A percentile compares a stretch with the other conserved stretches of the same genome.
phyloP scores from a whole-genome alignment of 371 early-diverging fungal species.

The Apophysomyces sp. region DNA sequence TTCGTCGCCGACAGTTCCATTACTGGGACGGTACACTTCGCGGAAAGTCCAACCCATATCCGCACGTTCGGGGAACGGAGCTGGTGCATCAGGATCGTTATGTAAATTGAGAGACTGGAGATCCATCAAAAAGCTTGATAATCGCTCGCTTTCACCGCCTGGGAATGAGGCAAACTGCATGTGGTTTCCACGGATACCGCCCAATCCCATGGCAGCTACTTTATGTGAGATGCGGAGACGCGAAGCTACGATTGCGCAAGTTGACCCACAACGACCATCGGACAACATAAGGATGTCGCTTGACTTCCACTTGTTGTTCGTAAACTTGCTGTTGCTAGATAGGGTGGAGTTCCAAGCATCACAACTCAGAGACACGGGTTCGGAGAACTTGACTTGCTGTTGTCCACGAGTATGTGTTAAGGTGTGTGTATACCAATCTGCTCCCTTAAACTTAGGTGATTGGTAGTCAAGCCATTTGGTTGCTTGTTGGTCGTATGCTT shows the following conservation, averaged over 20 bases:
- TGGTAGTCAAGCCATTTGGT: slow-evolving; percentile 50
- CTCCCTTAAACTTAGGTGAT: slow-evolving; percentile 14
- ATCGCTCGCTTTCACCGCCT: slow-evolving; percentile 52
- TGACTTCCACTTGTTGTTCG: slow-evolving; percentile 36
- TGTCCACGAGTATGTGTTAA: slow-evolving; percentile 33
- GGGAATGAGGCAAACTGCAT: slow-evolving; percentile 57
- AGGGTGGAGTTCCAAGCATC: slow-evolving; percentile 18
- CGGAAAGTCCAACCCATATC: slow-evolving; percentile 59
- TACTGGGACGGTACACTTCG: slow-evolving; percentile 42
- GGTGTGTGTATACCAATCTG: slow-evolving; percentile 37
- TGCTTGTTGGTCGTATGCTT: slow-evolving; percentile 29
- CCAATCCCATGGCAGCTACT: slow-evolving; percentile 51
- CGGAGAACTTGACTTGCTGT: slow-evolving; percentile 35
- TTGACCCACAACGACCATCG: slow-evolving; percentile 53
- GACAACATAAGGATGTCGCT: slow-evolving; percentile 43
- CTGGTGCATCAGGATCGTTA: slow-evolving; percentile 43
- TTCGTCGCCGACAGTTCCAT: slow-evolving; percentile 23
- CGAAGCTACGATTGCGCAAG: slow-evolving; percentile 54
- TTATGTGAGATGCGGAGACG: slow-evolving; percentile 48
- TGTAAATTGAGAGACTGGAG: slow-evolving; percentile 34
- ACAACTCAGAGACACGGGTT: slow-evolving; percentile 37
- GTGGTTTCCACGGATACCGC: slow-evolving; percentile 52
- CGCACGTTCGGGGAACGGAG: slow-evolving; percentile 48
- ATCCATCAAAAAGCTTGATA: slow-evolving; percentile 48
- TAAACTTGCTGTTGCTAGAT: slow-evolving; percentile 13